Evolutionary conservation across 2,329 filamentous ascomycete species (phyloP), one percentile per base, ranked within the genome.

Genomic region (Epicoccum nigrum): DNA sequence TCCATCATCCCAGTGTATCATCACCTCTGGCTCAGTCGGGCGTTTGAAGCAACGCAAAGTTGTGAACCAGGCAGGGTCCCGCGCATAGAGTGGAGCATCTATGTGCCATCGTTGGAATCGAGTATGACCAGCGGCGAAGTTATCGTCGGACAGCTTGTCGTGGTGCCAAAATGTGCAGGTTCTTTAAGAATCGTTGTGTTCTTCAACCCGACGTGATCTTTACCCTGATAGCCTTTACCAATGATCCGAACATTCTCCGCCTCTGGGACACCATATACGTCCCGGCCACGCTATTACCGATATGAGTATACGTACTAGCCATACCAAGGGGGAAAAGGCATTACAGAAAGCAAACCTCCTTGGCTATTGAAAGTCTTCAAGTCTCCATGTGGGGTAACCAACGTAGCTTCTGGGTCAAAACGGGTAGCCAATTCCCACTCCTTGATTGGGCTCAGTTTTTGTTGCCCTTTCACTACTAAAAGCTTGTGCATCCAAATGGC

Each of bases 91-190:
- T 7, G 23, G 23, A 9, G 75, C 78, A 51, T 80, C 77, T n/a
- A 79, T 76, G 51, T 80, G 77, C 77, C 77, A 80, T 20, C 75
- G 66, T 38, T 79, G 77, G 51, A 79, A 79, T 15, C 77, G 74
- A 0, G 75, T 78, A 34, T 76, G 69, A 8, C 77, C 77, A 4
- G 63, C 56, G 1, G 68, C 56, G 48, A 78, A 78, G 4, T 76
- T 82, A 46, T 80, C 78, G 31, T 81, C 77, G 35, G 76, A 74
- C 4, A 20, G 5, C 25, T 16, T 31, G 25, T 69, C 60, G 6
- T 63, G 61, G 41, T 80, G 76, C 56, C 68, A 78, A 35, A 68
- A 54, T 78, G 73, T 15, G 63, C 66, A 25, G 9, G 23, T 25
- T 25, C 23, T 25, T 25, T 25, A 7, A 7, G 6, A 9, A 25